Evolutionary conservation across 108 stramenopile genomes (phyloP), one percentile per base, ranked within the genome.

Genomic region (Conticribra guillardii): DNA sequence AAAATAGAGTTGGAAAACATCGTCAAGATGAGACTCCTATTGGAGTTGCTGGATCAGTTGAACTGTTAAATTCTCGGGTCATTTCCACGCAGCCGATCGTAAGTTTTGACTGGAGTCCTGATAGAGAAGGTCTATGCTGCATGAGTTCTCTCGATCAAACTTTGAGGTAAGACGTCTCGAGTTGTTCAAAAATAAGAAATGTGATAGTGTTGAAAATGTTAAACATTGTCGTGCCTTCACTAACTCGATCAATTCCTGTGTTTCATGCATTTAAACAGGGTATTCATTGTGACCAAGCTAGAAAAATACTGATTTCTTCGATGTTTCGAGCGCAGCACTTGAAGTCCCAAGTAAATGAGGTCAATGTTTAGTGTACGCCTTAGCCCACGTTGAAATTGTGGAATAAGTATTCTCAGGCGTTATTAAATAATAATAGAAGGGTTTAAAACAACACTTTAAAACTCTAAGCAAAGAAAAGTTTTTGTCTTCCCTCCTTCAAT

Each of bases 21-120:
- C 60, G 37, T 21, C 62, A 87, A 70, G 95, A 96, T 64, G 69
- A 77, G 53, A 17, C 71, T 11, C 89, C 90, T 37, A 52, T 84
- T 3, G 95, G 95, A 23, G 81, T 90, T 1, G 77, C 59, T 68
- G 95, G 95, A n/a, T 57, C 70, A 3, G 86, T 89, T 7, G 93
- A 96, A 57, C 73, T 85, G 3, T 76, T 93, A 34, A 93, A 93
- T 64, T 88, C 87, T 27, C 73, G 89, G 2, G 87, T 96, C 14
- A 84, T 96, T 45, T 83, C 80, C 44, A 88, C 95, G 15, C 95
- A 96, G 69, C 95, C 95, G n/a, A 85, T 96, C 27, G 83, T 88
- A 8, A 83, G 85, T 60, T 91, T 93, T 56, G 95, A 96, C 59
- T 96, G 95, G 95, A 74, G 67, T 50, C 86, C 88, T 32, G 92